A percentile compares a stretch with the other conserved stretches of the same genome.
These are phyloP conservation scores for Aspergillus affinis DNA, from an alignment of 495 filamentous ascomycete genomes.

Conservation along the genomic window DNA sequence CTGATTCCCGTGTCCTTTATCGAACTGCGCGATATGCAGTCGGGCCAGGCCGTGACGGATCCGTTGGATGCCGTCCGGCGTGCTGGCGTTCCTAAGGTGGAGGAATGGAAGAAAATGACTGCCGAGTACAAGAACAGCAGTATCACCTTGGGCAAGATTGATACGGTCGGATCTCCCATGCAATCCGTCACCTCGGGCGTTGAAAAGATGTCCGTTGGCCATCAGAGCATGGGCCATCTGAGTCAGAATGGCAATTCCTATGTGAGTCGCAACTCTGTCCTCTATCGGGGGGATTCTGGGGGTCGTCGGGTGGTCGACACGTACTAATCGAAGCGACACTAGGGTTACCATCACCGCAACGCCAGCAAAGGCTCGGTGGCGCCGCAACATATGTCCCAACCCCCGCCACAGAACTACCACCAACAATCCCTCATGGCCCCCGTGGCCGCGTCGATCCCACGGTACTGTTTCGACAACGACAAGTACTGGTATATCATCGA, in stretches of 20 bases:
- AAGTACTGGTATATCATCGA: conserved; percentile 99
- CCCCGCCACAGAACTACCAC: conserved; percentile 31
- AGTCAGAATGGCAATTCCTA: conserved; percentile 49
- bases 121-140: conserved; percentile 99
- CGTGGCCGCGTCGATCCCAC: conserved; percentile 79
- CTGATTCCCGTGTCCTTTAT: conserved; percentile 97
- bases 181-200: conserved; percentile 65
- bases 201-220: conserved; percentile 74
- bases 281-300: neutral
- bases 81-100: conserved; percentile 94
- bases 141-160: conserved; percentile 90
- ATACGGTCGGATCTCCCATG: conserved; percentile 42
- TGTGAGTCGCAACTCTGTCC: conserved; percentile 33
- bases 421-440: conserved; percentile 50
- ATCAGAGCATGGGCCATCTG: conserved; percentile 33
- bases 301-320: neutral
- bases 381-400: conserved; percentile 30
- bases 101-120: conserved; percentile 99
- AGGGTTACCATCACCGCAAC: conserved; percentile 50
- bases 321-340: conserved; percentile 9
- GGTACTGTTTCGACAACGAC: conserved; percentile 95
- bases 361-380: conserved; percentile 42
- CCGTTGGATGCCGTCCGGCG: conserved; percentile 80
- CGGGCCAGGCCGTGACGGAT: conserved; percentile 77
- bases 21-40: conserved; percentile 92